These are phyloP conservation scores for Penicillium taxi DNA, from an alignment of 495 filamentous ascomycete species.

Conservation along the genomic window DNA sequence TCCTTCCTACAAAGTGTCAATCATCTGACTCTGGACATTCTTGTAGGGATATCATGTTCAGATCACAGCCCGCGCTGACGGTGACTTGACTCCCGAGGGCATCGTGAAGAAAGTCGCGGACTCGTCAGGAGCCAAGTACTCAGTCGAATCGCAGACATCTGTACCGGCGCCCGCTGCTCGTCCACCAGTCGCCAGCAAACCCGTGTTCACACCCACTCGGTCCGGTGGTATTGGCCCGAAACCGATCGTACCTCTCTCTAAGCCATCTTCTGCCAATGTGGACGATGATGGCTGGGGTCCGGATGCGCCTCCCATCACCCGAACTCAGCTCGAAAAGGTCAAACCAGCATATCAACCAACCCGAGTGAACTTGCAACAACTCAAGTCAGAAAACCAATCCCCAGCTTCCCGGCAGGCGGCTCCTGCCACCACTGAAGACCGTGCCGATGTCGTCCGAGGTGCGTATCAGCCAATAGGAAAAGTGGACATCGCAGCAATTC, in stretches of 20 bases:
- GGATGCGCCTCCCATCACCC: slow-evolving; percentile 84
- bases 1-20: background rate
- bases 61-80: slow-evolving; percentile 85
- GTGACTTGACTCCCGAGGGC: slow-evolving; percentile 73
- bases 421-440: slow-evolving; percentile 25
- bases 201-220: slow-evolving; percentile 77
- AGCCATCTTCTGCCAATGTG: slow-evolving; percentile 34
- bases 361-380: slow-evolving; percentile 77
- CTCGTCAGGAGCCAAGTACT: slow-evolving; percentile 92
- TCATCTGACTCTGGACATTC: slow-evolving; percentile 1
- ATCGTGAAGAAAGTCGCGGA: slow-evolving; percentile 95
- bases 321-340: slow-evolving; percentile 88
- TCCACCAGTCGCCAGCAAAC: slow-evolving; percentile 73
- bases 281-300: slow-evolving; percentile 86
- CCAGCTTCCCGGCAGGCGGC: slow-evolving; percentile 40
- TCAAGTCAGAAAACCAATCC: slow-evolving; percentile 60
- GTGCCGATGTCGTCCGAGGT: slow-evolving; percentile 66
- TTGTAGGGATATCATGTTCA: slow-evolving; percentile 88
- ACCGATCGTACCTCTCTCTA: slow-evolving; percentile 28
- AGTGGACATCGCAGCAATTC: slow-evolving; percentile 86
- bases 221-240: slow-evolving; percentile 52
- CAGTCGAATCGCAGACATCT: slow-evolving; percentile 49
- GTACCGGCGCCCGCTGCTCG: slow-evolving; percentile 45
- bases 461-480: slow-evolving; percentile 96
- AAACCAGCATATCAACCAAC: slow-evolving; percentile 87